These are phyloP conservation scores for Saururus chinensis DNA, from an alignment of 164 flowering plant species.

Conservation along the genomic window DNA sequence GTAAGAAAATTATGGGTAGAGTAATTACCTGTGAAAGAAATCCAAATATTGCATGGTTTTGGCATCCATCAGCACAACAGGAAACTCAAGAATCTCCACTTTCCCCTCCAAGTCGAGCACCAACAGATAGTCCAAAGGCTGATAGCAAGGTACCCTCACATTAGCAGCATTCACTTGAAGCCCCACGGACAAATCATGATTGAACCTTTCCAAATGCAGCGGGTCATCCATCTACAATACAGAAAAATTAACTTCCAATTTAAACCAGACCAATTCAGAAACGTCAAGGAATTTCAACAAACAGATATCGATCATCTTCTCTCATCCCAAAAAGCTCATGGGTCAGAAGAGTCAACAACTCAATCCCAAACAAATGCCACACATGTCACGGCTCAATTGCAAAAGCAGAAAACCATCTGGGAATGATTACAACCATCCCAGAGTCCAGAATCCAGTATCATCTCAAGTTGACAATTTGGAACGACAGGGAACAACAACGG, in stretches of 20 bases:
- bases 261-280: not conserved
- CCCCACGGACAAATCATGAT: slow-evolving; percentile 48
- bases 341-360: too few relatives aligned
- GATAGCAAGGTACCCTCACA: slow-evolving; percentile 22
- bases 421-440: too few relatives aligned
- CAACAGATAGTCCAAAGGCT: slow-evolving; percentile 59
- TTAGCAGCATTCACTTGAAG: slow-evolving; percentile 28
- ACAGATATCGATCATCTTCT: not conserved
- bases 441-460: too few relatives aligned
- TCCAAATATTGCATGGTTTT: slow-evolving; percentile 60
- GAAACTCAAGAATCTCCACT: slow-evolving; percentile 95
- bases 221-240: slow-evolving; percentile 63
- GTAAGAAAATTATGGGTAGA: not conserved
- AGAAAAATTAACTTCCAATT: not conserved
- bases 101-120: slow-evolving; percentile 97
- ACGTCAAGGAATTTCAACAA: not conserved
- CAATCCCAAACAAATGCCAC: not conserved
- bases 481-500: too few relatives aligned
- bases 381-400: not conserved
- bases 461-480: too few relatives aligned
- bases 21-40: slow-evolving; percentile 79
- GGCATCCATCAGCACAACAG: slow-evolving; percentile 68
- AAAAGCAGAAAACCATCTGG: too few relatives aligned
- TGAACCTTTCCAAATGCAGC: slow-evolving; percentile 57
- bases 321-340: not conserved